These are phyloP conservation scores for Yamadazyma nakazawae DNA, from an alignment of 805 yeast species.

Conservation along the genomic window DNA sequence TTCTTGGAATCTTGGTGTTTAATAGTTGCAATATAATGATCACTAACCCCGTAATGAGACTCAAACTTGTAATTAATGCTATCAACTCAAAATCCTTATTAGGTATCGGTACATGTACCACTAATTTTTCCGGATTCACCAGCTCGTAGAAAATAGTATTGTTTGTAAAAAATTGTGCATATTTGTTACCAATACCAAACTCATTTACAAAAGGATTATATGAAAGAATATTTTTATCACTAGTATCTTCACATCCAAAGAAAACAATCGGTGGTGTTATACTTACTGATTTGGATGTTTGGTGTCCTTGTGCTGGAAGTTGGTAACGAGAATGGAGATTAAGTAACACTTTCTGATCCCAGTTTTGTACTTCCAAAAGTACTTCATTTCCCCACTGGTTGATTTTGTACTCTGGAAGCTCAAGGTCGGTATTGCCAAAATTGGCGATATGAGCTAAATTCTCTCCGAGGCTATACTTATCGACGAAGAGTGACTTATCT, in stretches of 20 bases:
- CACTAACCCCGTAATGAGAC: constrained; percentile 11
- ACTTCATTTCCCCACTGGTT: constrained; percentile 40
- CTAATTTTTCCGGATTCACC: background rate
- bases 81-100: constrained; percentile 11
- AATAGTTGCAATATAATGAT: constrained; percentile 12
- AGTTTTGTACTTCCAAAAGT: constrained; percentile 24
- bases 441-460: constrained; percentile 21
- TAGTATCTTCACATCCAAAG: constrained; percentile 34
- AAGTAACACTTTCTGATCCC: constrained; percentile 17
- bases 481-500: constrained; percentile 33
- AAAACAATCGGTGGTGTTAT: constrained; percentile 21
- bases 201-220: constrained; percentile 38
- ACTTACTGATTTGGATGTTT: constrained; percentile 3
- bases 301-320: constrained; percentile 19
- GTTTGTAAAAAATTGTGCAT: constrained; percentile 35
- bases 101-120: constrained; percentile 11
- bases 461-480: constrained; percentile 33
- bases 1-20: background rate
- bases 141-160: constrained; percentile 37
- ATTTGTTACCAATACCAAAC: constrained; percentile 24
- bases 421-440: constrained; percentile 35
- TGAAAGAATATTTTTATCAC: constrained; percentile 22
- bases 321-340: constrained; percentile 42
- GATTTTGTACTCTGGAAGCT: constrained; percentile 37
- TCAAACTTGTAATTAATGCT: constrained; percentile 10